These are phyloP conservation scores for Bipolaris cookei DNA, from an alignment of 2,329 filamentous ascomycete genomes.

Conservation along the genomic window DNA sequence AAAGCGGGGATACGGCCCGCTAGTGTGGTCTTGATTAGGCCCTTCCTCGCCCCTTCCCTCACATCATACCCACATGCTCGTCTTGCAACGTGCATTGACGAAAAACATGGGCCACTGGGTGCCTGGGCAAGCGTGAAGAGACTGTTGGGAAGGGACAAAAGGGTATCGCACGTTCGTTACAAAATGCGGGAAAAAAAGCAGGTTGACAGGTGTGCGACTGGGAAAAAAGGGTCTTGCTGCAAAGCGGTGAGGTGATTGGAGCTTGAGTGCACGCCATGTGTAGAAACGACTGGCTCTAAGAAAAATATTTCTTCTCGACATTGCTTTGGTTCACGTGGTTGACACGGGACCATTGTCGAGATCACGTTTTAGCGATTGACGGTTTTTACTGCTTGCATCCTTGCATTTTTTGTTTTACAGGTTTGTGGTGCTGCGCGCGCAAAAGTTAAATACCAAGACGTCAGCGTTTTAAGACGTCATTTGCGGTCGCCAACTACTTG, in stretches of 20 bases:
- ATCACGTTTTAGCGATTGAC: not conserved
- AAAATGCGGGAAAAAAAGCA: no score
- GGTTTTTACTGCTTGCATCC: not conserved
- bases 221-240: no score
- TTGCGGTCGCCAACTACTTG: not conserved
- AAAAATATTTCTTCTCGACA: no score
- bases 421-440: not conserved
- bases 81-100: not conserved
- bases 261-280: no score
- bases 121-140: not conserved
- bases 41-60: not conserved
- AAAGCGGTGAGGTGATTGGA: no score
- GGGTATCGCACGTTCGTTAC: not conserved
- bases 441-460: not conserved
- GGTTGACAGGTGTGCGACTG: no score
- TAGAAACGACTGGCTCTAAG: no score
- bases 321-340: no score
- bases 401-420: not conserved
- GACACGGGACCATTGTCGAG: not conserved
- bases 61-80: not conserved
- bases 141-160: not conserved
- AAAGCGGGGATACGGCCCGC: not conserved
- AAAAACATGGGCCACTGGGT: not conserved
- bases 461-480: not conserved
- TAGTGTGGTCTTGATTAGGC: not conserved